Evolutionary conservation across 306 rosid genomes (phyloP), one percentile per base, ranked within the genome.

Genomic region (Coriaria nepalensis): DNA sequence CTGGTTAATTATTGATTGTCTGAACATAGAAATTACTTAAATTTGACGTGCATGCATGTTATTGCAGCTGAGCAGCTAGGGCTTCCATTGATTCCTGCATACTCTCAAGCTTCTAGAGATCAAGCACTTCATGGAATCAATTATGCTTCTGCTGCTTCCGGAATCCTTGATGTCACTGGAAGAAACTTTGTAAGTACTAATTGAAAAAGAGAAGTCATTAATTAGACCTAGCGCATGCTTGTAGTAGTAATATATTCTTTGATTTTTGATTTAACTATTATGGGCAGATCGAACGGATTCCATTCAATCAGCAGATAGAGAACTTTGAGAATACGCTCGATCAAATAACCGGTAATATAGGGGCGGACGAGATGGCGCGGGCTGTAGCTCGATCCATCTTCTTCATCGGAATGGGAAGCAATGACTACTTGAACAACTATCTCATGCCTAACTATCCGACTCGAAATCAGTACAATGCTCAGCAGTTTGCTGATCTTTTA

Each of bases 381-480:
- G 66, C 56, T 0, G 74, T 79, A 42, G 73, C 69, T 32, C 56
- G 50, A 13, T 77, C 87, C 64, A 57, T 88, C 8, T 84, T 84
- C 74, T 90, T 81, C 51, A 77, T 90, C 15, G 95, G 92, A 67
- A 84, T 90, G 93, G 97, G 97, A 6, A 81, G 93, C 81, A 90
- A 90, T 59, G 97, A 90, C 76, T 90, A 90, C 71, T 73, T 90
- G 2, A 90, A 90, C 66, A 90, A 84, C 53, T 84, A 84, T 54
- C 95, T 90, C 12, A 90, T 90, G 97, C 97, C 95, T 38, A 90
- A 90, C 49, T 84, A 78, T 49, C 60, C 73, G 8, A 90, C 97
- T 6, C 56, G 75, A 42, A 68, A 54, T 48, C 94, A 90, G 50
- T 90, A 77, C 50, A 79, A 81, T 48, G 79, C 57, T 34, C 75